Conservation (phyloP, 2,329 filamentous ascomycete genomes). For the Scopulariopsis brevicaulis region DNA sequence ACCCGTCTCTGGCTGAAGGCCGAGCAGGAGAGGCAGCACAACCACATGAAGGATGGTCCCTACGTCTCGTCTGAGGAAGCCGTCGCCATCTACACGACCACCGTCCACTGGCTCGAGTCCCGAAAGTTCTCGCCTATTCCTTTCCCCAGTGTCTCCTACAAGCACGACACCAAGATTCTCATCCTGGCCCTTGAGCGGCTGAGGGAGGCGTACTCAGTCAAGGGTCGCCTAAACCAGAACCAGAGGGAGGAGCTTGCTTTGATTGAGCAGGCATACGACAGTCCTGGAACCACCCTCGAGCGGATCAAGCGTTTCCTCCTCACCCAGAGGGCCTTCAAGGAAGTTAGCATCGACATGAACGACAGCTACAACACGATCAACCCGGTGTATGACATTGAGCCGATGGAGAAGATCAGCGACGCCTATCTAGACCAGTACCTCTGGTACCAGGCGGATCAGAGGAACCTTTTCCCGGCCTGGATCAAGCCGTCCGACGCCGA, state of each 20-base stretch:
- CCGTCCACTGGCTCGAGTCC: conserved; percentile 97
- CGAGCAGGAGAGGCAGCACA: conserved; percentile 96
- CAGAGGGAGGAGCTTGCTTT: conserved; percentile 93
- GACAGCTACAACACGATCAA: conserved; percentile 99
- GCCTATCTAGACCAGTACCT: conserved; percentile 97
- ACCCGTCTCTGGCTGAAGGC: conserved; percentile 96
- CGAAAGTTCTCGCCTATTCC: conserved; percentile 98
- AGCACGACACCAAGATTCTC: conserved; percentile 97
- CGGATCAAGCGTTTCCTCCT: conserved; percentile 96
- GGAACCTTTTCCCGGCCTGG: conserved; percentile 94
- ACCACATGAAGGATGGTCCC: conserved; percentile 98
- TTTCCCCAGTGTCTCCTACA: conserved; percentile 97
- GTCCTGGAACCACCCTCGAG: conserved; percentile 87
- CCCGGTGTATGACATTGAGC: conserved; percentile 96
- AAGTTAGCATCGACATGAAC: conserved; percentile 99
- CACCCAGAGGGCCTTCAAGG: conserved; percentile 96
- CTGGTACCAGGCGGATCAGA: conserved; percentile 97
- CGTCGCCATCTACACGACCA: conserved; percentile 97
- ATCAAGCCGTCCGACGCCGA: conserved; percentile 99
- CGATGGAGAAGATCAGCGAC: conserved; percentile 98
- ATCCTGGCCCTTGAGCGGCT: conserved; percentile 90
- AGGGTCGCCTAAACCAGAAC: conserved; percentile 91
- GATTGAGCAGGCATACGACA: conserved; percentile 97
- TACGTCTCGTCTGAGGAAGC: conserved; percentile 98
- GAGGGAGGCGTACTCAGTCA: conserved; percentile 93